A percentile compares a stretch with the other conserved stretches of the same genome.
phyloP scores from a whole-genome alignment of 2,329 filamentous ascomycete genomes.

The Aspergillus fructus region DNA sequence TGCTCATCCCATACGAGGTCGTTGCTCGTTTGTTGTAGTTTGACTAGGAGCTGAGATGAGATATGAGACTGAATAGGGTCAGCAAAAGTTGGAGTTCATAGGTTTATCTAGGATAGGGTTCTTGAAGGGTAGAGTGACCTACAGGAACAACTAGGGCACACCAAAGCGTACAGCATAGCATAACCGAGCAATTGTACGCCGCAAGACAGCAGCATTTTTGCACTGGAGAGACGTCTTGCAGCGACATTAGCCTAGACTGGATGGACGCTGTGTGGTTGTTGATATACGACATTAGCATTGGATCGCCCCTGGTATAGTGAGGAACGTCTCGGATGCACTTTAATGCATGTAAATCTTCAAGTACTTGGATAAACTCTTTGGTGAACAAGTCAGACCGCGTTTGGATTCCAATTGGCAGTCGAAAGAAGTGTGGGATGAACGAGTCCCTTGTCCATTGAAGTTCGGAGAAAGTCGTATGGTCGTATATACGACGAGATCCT shows the following conservation, averaged over 20 bases:
- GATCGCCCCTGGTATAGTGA: not conserved
- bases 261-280: conserved; percentile 6
- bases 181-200: conserved; percentile 4
- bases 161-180: conserved; percentile 7
- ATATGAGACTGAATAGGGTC: not conserved
- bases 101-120: not conserved
- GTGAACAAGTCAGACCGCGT: not conserved
- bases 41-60: not conserved
- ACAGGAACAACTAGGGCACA: conserved; percentile 6
- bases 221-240: not conserved
- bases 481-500: not conserved
- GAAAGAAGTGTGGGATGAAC: not conserved
- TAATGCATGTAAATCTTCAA: conserved; percentile 3
- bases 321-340: conserved; percentile 3
- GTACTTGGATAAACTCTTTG: not conserved
- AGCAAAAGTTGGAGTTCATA: no score
- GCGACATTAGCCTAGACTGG: not conserved
- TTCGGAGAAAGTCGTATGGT: not conserved
- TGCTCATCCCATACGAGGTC: not conserved
- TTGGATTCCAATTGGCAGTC: not conserved
- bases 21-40: not conserved
- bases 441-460: conserved; percentile 1
- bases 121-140: not conserved
- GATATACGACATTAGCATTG: not conserved
- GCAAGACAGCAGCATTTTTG: conserved; percentile 5